A percentile compares a stretch with the other conserved stretches of the same genome.
These are phyloP conservation scores for Leccinum subspadiceum DNA, from an alignment of 1,284 basidiomycete genomes.

Conservation along the genomic window DNA sequence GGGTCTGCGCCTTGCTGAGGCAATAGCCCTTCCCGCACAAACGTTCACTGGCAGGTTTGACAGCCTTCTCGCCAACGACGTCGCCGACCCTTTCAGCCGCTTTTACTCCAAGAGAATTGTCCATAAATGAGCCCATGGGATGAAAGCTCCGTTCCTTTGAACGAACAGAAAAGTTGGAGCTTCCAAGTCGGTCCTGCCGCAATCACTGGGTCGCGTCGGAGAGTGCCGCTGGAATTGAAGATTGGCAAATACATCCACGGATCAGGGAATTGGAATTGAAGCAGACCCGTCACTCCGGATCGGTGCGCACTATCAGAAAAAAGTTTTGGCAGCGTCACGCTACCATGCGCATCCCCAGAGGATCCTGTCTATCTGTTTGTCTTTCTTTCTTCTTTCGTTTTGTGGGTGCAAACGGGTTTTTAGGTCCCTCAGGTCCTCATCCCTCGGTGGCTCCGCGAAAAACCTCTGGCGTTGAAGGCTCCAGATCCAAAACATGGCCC, in stretches of 20 bases:
- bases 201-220: constrained; percentile 14
- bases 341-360: constrained; percentile 4
- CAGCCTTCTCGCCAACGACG: constrained; percentile 10
- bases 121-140: constrained; percentile 4
- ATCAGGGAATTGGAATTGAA: constrained; percentile 18
- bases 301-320: constrained; percentile 9
- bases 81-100: constrained; percentile 14
- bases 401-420: constrained; percentile 2
- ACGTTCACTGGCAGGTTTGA: constrained; percentile 4
- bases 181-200: constrained; percentile 8
- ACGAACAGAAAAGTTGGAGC: constrained; percentile 6
- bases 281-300: constrained; percentile 13
- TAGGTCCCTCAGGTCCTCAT: constrained; percentile 1
- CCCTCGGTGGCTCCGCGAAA: constrained; percentile 8
- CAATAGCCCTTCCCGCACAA: constrained; percentile 13
- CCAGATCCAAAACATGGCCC: constrained; percentile 18
- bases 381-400: neutral
- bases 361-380: neutral
- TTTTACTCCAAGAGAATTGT: constrained; percentile 24
- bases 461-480: constrained; percentile 7
- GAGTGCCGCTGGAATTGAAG: constrained; percentile 17
- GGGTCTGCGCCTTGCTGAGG: constrained; percentile 6
- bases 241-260: constrained; percentile 19
- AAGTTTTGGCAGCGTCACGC: constrained; percentile 5
- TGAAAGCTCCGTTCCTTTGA: constrained; percentile 9